A percentile compares a stretch with the other conserved stretches of the same genome.
Evolutionary conservation across 345 rosid genomes (phyloP).

Genomic region (Zanthoxylum bungeanum): DNA sequence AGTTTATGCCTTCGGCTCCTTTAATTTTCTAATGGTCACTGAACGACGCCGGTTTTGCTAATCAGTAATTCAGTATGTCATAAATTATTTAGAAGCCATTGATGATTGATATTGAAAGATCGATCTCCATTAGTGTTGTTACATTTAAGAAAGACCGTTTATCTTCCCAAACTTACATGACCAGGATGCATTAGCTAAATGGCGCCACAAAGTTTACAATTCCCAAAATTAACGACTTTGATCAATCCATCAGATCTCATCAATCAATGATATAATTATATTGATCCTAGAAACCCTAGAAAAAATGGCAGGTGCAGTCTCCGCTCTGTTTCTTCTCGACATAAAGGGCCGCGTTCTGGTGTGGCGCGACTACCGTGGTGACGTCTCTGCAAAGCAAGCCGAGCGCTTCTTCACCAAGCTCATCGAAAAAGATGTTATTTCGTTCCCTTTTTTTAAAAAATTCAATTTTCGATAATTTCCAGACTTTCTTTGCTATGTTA

Average conservation of each 20-base stretch:
- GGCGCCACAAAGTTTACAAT: neutral
- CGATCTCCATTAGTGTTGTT: neutral
- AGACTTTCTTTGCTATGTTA: neutral
- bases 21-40: too few species aligned
- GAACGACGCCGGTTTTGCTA: too few species aligned
- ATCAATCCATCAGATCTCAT: constrained; percentile 7
- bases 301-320: constrained; percentile 87
- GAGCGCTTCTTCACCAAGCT: constrained; percentile 95
- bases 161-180: too few species aligned
- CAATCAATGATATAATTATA: too few species aligned
- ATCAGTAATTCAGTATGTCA: too few species aligned
- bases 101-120: neutral
- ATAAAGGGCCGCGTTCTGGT: constrained; percentile 93
- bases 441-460: neutral
- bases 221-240: neutral
- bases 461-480: neutral
- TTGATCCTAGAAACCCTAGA: constrained; percentile 17
- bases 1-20: too few species aligned
- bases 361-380: constrained; percentile 98
- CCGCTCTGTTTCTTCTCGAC: constrained; percentile 88
- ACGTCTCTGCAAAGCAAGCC: constrained; percentile 79
- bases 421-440: constrained; percentile 79
- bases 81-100: too few species aligned
- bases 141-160: neutral
- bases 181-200: neutral